Conservation (phyloP, 208 protist species). For the Leishmania martiniquensis region DNA sequence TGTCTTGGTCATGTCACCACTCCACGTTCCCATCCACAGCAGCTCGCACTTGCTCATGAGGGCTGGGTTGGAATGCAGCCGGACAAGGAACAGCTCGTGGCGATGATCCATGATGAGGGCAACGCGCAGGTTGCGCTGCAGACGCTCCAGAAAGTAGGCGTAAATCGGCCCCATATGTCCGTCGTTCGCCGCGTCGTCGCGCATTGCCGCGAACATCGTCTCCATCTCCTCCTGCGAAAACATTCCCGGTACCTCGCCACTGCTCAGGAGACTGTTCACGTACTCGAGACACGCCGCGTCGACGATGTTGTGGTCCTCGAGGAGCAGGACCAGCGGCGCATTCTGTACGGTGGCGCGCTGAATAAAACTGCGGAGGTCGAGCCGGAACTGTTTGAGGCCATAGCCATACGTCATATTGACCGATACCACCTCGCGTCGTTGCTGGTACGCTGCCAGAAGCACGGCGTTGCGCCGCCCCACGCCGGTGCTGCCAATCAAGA, state of each 20-base stretch:
- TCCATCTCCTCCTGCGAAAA: slow-evolving; percentile 98
- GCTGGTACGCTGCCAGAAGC: slow-evolving; percentile 83
- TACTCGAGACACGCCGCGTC: slow-evolving; percentile 97
- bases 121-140: slow-evolving; percentile 94
- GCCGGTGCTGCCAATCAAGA: slow-evolving; percentile 94
- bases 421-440: slow-evolving; percentile 84
- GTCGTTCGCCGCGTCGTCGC: slow-evolving; percentile 86
- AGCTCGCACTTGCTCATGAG: slow-evolving; percentile 94
- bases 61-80: slow-evolving; percentile 95
- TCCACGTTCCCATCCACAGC: slow-evolving; percentile 96
- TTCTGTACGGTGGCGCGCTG: slow-evolving; percentile 83
- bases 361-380: slow-evolving; percentile 82
- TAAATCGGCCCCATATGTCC: slow-evolving; percentile 86
- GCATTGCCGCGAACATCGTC: slow-evolving; percentile 88
- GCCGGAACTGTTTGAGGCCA: slow-evolving; percentile 86
- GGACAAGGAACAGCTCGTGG: slow-evolving; percentile 86
- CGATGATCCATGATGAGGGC: slow-evolving; percentile 94
- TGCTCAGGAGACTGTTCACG: slow-evolving; percentile 94
- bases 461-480: slow-evolving; percentile 89
- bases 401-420: slow-evolving; percentile 94
- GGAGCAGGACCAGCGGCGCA: slow-evolving; percentile 94
- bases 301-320: slow-evolving; percentile 97
- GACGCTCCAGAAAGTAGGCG: slow-evolving; percentile 85
- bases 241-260: slow-evolving; percentile 94
- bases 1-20: slow-evolving; percentile 73